Evolutionary conservation across 2,329 filamentous ascomycete species (phyloP), one percentile per base, ranked within the genome.

Genomic region (Rhynchosporium graminicola): DNA sequence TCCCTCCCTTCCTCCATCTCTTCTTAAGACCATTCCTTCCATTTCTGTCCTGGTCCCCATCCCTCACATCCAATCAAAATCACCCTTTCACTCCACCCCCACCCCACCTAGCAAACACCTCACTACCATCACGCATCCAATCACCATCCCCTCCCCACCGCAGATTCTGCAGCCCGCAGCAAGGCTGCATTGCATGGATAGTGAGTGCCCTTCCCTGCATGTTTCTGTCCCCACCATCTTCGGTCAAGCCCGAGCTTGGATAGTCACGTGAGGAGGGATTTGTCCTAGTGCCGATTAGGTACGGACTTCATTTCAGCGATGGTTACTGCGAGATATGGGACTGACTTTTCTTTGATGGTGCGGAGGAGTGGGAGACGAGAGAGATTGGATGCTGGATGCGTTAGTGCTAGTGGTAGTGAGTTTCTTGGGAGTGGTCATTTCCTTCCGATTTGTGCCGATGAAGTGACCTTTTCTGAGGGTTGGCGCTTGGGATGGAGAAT

Each of bases 221-320:
- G 13, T 31, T 51, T 15, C n/a, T 36, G 9, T 15, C 43, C n/a
- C 7, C 13, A 7, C 13, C 8, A n/a, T 46, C 43, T 20, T 57
- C 54, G 54, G 54, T 57, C 54, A 57, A 57, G 54, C 8, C 40
- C 54, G 54, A 40, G 5, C 50, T 20, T n/a, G 29, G 52, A 43
- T 20, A 1, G 1, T 10, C 54, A 57, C 54, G 54, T 57, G 54
- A 57, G 48, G 2, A 20, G 26, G 20, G 8, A 29, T 45, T 2
- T 57, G 54, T 40, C 38, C 54, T 38, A 57, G 43, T 57, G 20
- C 20, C 1, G 20, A 20, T 20, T 20, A 20, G 20, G 20, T 20
- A 20, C 20, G 1, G 1, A 43, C 31, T 57, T 9, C 0, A 31
- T 43, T 46, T 57, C 40, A 45, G 54, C 54, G 54, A 57, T 28